Base-by-base conservation (phyloP, 2,329 filamentous ascomycete species). In the Dactylella cylindrospora region DNA sequence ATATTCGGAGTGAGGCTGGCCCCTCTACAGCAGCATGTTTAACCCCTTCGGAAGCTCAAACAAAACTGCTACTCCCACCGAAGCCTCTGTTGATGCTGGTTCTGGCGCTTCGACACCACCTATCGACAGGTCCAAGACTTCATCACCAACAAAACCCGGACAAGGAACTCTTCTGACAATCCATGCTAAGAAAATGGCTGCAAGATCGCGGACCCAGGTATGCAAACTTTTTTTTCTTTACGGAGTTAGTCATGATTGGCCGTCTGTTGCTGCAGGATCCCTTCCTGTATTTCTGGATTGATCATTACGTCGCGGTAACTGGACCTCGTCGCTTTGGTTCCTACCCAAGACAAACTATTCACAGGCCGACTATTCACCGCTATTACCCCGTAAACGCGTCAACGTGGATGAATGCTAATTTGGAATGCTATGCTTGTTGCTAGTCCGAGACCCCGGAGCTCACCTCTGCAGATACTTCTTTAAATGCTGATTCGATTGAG, bases 141-240 rank as follows among this genome's bases (percentile, higher is more conserved):
- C 41, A 8, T 61, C 55, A n/a, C 57, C 57, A 25, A 62, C 36
- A 29, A 62, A 62, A 19, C 49, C 57, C 2, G 57, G 57, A 26
- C 57, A 62, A 33, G 57, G 57, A 6, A 62, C 57, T 35, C 38
- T 62, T n/a, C 32, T 62, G 17, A 62, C 57, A 13, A 54, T 62
- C 35, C 57, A 62, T 29, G 57, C 49, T 41, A 62, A 62, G 51
- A 54, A 62, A 25, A 62, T 62, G 57, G 57, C 57, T 25, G 28
- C 35, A 12, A 44, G 57, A 31, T 62, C 57, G 25, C 49, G 57
- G 45, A 43, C 57, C 25, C 57, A 62, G 57, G 57, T 62, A 49
- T 17, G 43, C 12, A 15, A 3, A 0, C 19, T 22, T 25, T 32
- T 2, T 20, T 13, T 8, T n/a, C n/a, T n/a, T n/a, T n/a, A n/a